Conservation (phyloP, 345 rosid species). For the Noccaea caerulescens region DNA sequence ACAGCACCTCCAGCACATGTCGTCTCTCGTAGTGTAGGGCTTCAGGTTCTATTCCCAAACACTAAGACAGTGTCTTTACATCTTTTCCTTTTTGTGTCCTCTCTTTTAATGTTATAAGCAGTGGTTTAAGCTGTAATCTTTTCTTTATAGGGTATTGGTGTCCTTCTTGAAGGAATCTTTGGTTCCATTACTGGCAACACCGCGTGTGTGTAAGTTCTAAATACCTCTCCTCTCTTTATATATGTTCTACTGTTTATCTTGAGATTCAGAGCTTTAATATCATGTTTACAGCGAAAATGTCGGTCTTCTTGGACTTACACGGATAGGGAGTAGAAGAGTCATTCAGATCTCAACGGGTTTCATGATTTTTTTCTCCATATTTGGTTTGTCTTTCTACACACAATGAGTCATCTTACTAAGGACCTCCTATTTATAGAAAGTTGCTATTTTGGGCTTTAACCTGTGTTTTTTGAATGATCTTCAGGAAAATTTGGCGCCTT, state of each 20-base stretch:
- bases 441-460: neutral
- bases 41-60: slow-evolving; percentile 59
- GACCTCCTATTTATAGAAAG: slow-evolving; percentile 4
- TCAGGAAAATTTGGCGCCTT: slow-evolving; percentile 96
- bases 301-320: slow-evolving; percentile 89
- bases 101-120: neutral
- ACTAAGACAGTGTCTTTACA: neutral
- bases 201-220: slow-evolving; percentile 81
- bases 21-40: slow-evolving; percentile 83
- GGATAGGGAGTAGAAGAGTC: slow-evolving; percentile 93
- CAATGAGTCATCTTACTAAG: slow-evolving; percentile 1
- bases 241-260: neutral
- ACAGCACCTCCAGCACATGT: slow-evolving; percentile 96
- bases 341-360: slow-evolving; percentile 92
- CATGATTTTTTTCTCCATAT: slow-evolving; percentile 97
- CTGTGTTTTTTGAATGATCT: slow-evolving; percentile 11
- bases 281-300: slow-evolving; percentile 81
- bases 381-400: slow-evolving; percentile 57
- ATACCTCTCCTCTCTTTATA: neutral
- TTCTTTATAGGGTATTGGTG: slow-evolving; percentile 69
- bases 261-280: slow-evolving; percentile 16
- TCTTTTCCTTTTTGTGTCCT: neutral
- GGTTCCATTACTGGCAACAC: slow-evolving; percentile 87
- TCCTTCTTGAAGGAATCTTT: slow-evolving; percentile 85
- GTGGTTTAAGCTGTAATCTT: neutral